Base-by-base conservation (phyloP, 805 yeast species). In the Brettanomyces nanus region DNA sequence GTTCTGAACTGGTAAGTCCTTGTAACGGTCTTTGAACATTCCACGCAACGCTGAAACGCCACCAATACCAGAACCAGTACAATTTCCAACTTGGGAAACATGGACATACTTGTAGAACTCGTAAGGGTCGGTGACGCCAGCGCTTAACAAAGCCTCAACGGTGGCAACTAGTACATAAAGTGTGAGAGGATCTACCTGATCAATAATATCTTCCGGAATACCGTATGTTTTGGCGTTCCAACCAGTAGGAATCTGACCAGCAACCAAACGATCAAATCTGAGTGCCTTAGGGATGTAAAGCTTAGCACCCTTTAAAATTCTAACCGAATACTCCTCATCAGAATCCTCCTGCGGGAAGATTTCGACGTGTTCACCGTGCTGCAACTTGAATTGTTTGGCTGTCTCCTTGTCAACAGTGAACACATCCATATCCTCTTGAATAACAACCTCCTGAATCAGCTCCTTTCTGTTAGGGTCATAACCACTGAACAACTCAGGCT, bases 11-110 rank as follows among this genome's bases (percentile, higher is more conserved):
- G 95, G 96, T 65, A 72, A 72, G 62, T 92, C 99, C 52, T 76
- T 69, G 69, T 73, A 92, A 69, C 99, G 80, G 59, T 90, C 95
- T 65, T 75, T 87, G 73, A 87, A 92, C 97, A 92, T 92, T 53
- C 96, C 97, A 63, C 94, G 85, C 58, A 92, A 68, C 37, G 99
- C 98, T 52, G 83, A 62, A 54, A 90, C 94, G 81, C 99, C 99
- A 68, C 99, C 99, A 95, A 92, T 90, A 77, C 99, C 99, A 40
- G 97, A 87, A 71, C 99, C 99, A 35, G 95, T 83, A 75, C 97
- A 89, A 76, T 90, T 94, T 71, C 98, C 99, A 51, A 92, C 87
- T 67, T 92, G 97, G 33, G 97, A 87, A 41, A 92, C 95, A 63
- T 92, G 99, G 36, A 94, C 95, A 61, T 92, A 94, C 68, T 90